Evolutionary conservation across 495 filamentous ascomycete species (phyloP), one percentile per base, ranked within the genome.

Genomic region (Immersiella caudata): DNA sequence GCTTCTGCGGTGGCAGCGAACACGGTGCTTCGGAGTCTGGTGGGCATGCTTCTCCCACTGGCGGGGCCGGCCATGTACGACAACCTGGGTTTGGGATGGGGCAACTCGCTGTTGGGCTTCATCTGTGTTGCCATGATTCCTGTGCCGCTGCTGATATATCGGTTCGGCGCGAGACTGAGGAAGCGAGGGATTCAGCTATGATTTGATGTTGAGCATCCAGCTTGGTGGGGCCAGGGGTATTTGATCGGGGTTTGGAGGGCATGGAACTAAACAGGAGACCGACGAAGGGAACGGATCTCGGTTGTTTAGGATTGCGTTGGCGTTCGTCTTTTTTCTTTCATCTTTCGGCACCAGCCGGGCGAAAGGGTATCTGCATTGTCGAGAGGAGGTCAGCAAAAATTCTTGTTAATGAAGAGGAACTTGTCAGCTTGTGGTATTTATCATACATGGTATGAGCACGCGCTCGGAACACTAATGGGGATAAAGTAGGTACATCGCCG

Each of bases 131-230:
- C 79, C 1, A 85, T 91, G 73, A 88, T 93, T 21, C 92, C 92
- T 0, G 93, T 95, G 68, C 92, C 92, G 0, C 81, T 92, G 62
- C 74, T 91, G n/a, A 91, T 95, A 67, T 91, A 91, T 68, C 83
- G 81, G 65, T 93, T 88, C 72, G 91, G 92, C 0, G 79, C 83
- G 29, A 84, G 76, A 68, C 87, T 96, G 65, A 72, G 76, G 62
- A 72, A 68, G 65, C 61, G 62, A 66, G 70, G 70, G 0, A 7
- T 76, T 20, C 73, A 75, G 69, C 46, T 76, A 25, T 76, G 14
- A 63, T 20, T 12, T 12, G 49, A 5, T 3, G 12, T 33, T 33
- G 29, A 4, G 29, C 29, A 33, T 33, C n/a, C n/a, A n/a, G n/a
- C n/a, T n/a, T n/a, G 29, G 29, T 33, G 29, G 29, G 29, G 4